Percentiles rank a stretch among this genome's conserved stretches.
Evolutionary conservation across 306 rosid species (phyloP).

Genomic region (Sicyos edulis): DNA sequence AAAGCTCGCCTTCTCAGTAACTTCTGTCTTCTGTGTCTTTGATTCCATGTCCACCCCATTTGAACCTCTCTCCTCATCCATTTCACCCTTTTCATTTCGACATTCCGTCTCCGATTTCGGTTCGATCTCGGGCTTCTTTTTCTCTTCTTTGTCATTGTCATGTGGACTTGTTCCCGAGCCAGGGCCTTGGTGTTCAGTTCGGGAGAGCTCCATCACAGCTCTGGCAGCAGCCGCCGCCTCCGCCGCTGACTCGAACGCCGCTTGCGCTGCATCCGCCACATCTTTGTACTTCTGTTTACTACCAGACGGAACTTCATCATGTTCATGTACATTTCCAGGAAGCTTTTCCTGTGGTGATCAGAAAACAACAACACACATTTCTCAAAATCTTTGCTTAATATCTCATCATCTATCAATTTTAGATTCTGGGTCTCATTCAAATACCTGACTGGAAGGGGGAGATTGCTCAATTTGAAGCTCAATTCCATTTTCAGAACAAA

Average conservation of each 20-base stretch:
- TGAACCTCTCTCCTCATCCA: slow-evolving; percentile 25
- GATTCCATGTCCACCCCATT: slow-evolving; percentile 30
- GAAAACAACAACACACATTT: not conserved
- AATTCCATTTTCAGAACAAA: slow-evolving; percentile 55
- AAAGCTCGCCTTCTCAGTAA: slow-evolving; percentile 24
- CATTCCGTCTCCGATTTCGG: slow-evolving; percentile 2
- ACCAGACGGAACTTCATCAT: slow-evolving; percentile 32
- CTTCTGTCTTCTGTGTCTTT: not conserved
- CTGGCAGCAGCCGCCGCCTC: slow-evolving; percentile 82
- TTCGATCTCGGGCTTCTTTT: no score
- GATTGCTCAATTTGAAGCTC: slow-evolving; percentile 46
- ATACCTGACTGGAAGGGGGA: slow-evolving; percentile 40
- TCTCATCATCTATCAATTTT: not conserved
- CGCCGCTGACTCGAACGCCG: slow-evolving; percentile 88
- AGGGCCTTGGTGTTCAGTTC: slow-evolving; percentile 46
- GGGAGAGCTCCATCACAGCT: slow-evolving; percentile 78
- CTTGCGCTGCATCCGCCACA: slow-evolving; percentile 90
- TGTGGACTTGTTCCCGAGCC: slow-evolving; percentile 15
- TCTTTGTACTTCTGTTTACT: slow-evolving; percentile 51
- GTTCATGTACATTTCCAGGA: not conserved
- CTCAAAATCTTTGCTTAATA: not conserved
- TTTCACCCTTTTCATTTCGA: slow-evolving; percentile 18
- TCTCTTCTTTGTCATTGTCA: no score
- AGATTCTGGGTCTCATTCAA: not conserved
- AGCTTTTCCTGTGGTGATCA: slow-evolving; percentile 34